Evolutionary conservation across 441 rosid genomes (phyloP), one percentile per base, ranked within the genome.

Genomic region (Jatropha multifida): DNA sequence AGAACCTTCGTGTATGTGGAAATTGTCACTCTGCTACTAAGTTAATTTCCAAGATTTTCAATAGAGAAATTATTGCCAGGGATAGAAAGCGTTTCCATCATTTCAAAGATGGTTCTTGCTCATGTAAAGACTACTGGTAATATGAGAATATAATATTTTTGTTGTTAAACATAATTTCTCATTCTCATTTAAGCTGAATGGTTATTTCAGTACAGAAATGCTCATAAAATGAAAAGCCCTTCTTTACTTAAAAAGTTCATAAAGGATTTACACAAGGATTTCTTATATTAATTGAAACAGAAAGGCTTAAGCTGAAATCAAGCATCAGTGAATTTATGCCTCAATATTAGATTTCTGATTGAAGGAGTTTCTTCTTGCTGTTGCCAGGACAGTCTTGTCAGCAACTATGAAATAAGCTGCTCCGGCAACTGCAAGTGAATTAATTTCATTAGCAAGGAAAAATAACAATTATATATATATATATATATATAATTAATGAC

Each of bases 371-470:
- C 49, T 89, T 78, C 92, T 70, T 62, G 95, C 95, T 0, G 89
- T 86, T 17, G 92, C 92, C 62, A 90, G 80, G 68, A 89, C 88
- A 67, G 95, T 90, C 90, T 89, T 90, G 92, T 90, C 95, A 13
- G 95, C 95, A 52, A 89, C 93, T 66, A 90, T 86, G 72, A 90
- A 90, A 83, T 89, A 90, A 55, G 93, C 95, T 13, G 91, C 93
- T 77, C 95, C 95, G 7, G 95, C 93, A 78, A 80, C 94, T 87
- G 83, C 62, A 81, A 44, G 32, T 17, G 1, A 68, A 69, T 13
- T 2, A 0, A 38, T 64, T 68, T 49, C 41, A 64, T 71, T 14
- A 76, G 52, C 55, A 17, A 51, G 60, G n/a, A 56, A 9, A 51
- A 11, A 51, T 48, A 26, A 2, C 6, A 5, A 10, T 10, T 44